These are phyloP conservation scores for Leccinum subtestaceum DNA, from an alignment of 768 basidiomycete species.

Conservation along the genomic window DNA sequence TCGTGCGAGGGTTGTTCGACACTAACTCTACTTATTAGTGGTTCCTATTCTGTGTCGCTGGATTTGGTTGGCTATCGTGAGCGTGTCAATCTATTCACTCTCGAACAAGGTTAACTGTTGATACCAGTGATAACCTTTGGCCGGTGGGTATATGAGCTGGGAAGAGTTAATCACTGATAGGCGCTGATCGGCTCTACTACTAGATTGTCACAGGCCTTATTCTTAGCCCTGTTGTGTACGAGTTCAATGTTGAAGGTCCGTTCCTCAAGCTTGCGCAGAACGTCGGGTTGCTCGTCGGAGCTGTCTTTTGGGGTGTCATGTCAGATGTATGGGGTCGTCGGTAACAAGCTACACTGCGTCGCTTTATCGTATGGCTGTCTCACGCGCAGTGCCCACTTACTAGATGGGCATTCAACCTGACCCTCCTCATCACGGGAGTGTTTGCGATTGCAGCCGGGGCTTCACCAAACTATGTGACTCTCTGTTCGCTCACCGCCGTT, in stretches of 20 bases:
- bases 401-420: constrained; percentile 69
- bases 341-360: constrained; percentile 34
- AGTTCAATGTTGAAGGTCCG: constrained; percentile 61
- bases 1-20: neutral
- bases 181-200: neutral
- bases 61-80: constrained; percentile 76
- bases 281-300: constrained; percentile 67
- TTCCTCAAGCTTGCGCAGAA: constrained; percentile 70
- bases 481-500: constrained; percentile 51
- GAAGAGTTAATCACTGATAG: neutral
- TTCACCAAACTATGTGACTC: constrained; percentile 48
- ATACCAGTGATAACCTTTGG: constrained; percentile 65
- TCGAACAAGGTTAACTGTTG: neutral
- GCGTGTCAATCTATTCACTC: constrained; percentile 22
- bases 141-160: constrained; percentile 43
- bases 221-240: constrained; percentile 57
- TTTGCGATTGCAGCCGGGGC: constrained; percentile 66
- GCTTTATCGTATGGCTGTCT: neutral
- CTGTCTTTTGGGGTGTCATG: constrained; percentile 64
- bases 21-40: constrained; percentile 38
- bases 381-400: neutral
- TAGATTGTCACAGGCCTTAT: constrained; percentile 67
- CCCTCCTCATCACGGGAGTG: constrained; percentile 61
- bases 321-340: constrained; percentile 71
- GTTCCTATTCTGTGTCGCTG: constrained; percentile 61